Evolutionary conservation across 192 early-diverging fungal species (phyloP), one percentile per base, ranked within the genome.

Genomic region (Entomortierella chlamydospora): DNA sequence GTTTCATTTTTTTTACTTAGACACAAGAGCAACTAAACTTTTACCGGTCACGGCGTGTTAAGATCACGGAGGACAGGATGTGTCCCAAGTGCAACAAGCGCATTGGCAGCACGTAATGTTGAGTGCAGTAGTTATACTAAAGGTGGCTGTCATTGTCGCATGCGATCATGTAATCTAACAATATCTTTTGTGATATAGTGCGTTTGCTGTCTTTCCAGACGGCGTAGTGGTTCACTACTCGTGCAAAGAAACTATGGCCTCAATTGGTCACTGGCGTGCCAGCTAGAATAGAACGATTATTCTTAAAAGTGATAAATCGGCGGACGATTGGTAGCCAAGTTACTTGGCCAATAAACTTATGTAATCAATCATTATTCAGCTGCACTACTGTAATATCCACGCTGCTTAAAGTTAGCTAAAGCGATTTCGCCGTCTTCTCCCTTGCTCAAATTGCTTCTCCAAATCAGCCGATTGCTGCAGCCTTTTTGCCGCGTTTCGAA

Each of bases 21-120:
- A 86, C 88, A 18, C 87, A 95, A 72, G 87, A 92, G 70, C 85
- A 90, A 55, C 61, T 92, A 57, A 81, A 85, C 20, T 87, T 83
- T 59, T 86, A 90, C 29, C 84, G 87, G 42, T 86, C 86, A 13
- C 69, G 85, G 34, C 70, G 86, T 37, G 89, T 95, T 25, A 85
- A 85, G 55, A 90, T 93, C 31, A 87, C 89, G 11, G 93, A 95
- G 20, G 93, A 95, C 57, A 83, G 86, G 18, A 90, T 93, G 89
- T 95, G 93, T 68, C 87, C 91, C 41, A 86, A 90, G 76, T 92
- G 86, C 57, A 86, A 87, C 57, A 88, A 86, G 55, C 83, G 88
- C 34, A 90, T 90, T 43, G 88, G 87, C 20, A 86, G 88, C 61
- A 90, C 85, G 88, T 87, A 71, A 69, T 52, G 15, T 42, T 20